Percentiles rank a stretch among this genome's conserved stretches.
Evolutionary conservation across 441 rosid species (phyloP).

Genomic region (Capsella rubella): DNA sequence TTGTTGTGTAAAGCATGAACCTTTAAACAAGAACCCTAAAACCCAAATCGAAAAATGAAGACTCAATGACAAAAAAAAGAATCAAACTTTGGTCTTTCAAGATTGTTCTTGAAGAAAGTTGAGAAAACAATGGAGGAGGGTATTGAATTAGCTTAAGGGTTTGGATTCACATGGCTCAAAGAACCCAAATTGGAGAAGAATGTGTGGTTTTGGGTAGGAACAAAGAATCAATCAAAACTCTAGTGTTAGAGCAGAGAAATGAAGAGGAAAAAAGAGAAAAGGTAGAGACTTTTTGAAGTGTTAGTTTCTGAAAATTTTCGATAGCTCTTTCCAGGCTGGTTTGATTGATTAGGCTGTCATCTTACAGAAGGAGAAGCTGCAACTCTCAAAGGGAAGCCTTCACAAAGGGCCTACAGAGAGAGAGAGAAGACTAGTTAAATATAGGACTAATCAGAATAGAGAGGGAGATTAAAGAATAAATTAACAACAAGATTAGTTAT

Average conservation of each 20-base stretch:
- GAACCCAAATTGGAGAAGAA: conserved; percentile 19
- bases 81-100: background rate
- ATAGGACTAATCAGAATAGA: background rate
- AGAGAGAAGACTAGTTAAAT: conserved; percentile 2
- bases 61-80: conserved; percentile 11
- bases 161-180: conserved; percentile 39
- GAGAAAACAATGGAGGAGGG: background rate
- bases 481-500: background rate
- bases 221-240: conserved; percentile 14
- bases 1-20: conserved; percentile 2
- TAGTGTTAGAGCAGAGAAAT: conserved; percentile 23
- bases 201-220: conserved; percentile 33
- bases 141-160: background rate
- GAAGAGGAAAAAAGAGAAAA: conserved; percentile 14
- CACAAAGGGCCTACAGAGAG: conserved; percentile 42
- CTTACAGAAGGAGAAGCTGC: conserved; percentile 45
- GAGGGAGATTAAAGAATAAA: background rate
- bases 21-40: conserved; percentile 28
- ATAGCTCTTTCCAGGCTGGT: conserved; percentile 50
- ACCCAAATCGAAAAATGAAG: conserved; percentile 34
- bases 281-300: conserved; percentile 38
- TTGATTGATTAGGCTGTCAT: conserved; percentile 44
- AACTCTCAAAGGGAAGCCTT: conserved; percentile 37
- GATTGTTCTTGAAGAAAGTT: conserved; percentile 16
- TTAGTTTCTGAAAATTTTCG: conserved; percentile 34